These are phyloP conservation scores for Monilinia fructicola DNA, from an alignment of 2,329 filamentous ascomycete species.

Conservation along the genomic window DNA sequence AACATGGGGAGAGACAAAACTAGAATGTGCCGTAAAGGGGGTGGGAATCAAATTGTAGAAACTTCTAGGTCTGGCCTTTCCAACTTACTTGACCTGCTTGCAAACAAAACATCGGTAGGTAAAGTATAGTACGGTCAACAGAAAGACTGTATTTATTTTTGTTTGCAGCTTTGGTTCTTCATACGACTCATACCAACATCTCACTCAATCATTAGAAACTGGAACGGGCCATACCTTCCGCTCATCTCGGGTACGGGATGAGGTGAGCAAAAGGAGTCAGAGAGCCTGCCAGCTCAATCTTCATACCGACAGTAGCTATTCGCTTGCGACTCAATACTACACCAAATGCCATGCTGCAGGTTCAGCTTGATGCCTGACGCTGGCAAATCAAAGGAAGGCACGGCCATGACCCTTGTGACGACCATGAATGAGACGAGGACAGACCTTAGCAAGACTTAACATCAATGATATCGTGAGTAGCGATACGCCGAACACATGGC, in stretches of 20 bases:
- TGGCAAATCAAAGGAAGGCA: constrained; percentile 8
- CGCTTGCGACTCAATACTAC: constrained; percentile 1
- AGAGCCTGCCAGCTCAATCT: constrained; percentile 11
- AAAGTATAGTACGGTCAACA: background rate
- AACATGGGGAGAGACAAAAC: constrained; percentile 16
- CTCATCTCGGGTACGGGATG: constrained; percentile 20
- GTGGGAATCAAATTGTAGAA: constrained; percentile 3
- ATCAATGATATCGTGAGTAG: background rate
- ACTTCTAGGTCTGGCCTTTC: constrained; percentile 7
- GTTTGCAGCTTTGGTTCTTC: constrained; percentile 13
- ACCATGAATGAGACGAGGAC: constrained; percentile 7
- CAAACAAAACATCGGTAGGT: background rate
- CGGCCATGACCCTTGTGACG: constrained; percentile 9
- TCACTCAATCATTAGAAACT: constrained; percentile 23
- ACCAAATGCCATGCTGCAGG: background rate
- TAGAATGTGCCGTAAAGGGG: constrained; percentile 14
- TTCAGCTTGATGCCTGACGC: constrained; percentile 15
- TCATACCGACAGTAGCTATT: background rate
- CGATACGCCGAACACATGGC: constrained; percentile 12
- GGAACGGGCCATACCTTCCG: constrained; percentile 28
- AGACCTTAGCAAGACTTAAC: background rate
- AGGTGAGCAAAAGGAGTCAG: constrained; percentile 22
- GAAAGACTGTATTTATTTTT: constrained; percentile 4
- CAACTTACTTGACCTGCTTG: constrained; percentile 15
- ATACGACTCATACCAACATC: constrained; percentile 5